Percentiles rank a stretch among this genome's conserved stretches.
Evolutionary conservation across 176 grass and related monocot genomes (phyloP).

Genomic region (Rhynchospora tenuis): DNA sequence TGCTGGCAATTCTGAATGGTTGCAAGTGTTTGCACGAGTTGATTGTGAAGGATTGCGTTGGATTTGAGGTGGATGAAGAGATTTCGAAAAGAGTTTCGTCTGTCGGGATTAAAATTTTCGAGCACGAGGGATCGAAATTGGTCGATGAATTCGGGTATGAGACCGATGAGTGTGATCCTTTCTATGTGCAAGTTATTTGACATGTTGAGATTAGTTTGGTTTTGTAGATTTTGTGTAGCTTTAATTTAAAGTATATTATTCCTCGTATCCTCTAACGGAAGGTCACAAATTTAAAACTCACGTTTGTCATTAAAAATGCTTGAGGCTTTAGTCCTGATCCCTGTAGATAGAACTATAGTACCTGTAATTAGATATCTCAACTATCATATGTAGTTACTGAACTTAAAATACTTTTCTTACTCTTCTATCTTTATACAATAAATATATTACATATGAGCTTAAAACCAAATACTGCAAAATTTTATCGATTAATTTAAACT

Average conservation of each 20-base stretch:
- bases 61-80: conserved; percentile 46
- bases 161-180: conserved; percentile 27
- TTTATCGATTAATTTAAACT: no score
- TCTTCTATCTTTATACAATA: no score
- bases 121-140: conserved; percentile 44
- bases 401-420: no score
- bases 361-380: neutral
- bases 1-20: conserved; percentile 37
- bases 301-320: neutral
- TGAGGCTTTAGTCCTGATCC: neutral
- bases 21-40: conserved; percentile 36
- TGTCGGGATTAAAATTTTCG: conserved; percentile 28
- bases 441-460: no score
- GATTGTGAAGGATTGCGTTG: conserved; percentile 51
- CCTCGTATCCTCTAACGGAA: neutral
- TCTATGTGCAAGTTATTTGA: conserved; percentile 62
- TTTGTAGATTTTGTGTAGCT: neutral
- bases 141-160: conserved; percentile 27
- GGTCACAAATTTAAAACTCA: neutral
- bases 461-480: no score
- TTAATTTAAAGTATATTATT: neutral
- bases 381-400: neutral
- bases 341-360: neutral
- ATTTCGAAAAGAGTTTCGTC: neutral
- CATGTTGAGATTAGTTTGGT: neutral